Conservation (phyloP, 1,139 yeast genomes). For the Scheffersomyces segobiensis region DNA sequence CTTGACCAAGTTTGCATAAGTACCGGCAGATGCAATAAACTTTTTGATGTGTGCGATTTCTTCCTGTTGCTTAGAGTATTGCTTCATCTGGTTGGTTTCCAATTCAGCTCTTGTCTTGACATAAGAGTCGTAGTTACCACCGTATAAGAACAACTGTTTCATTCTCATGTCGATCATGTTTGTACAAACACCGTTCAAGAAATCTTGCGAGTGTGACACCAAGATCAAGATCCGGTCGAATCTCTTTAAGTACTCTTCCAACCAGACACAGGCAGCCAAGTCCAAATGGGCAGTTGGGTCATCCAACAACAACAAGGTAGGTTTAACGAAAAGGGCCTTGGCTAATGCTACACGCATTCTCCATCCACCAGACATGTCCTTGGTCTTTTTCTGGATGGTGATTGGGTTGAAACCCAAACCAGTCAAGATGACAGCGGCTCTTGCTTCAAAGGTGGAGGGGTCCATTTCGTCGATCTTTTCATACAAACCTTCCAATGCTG, state of each 20-base stretch:
- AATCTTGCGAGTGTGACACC: constrained; percentile 98
- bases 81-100: constrained; percentile 98
- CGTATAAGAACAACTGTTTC: constrained; percentile 69
- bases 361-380: constrained; percentile 99
- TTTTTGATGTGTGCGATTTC: constrained; percentile 98
- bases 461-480: constrained; percentile 97
- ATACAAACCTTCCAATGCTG: constrained; percentile 80
- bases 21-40: constrained; percentile 99
- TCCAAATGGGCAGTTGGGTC: constrained; percentile 99
- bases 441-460: constrained; percentile 90
- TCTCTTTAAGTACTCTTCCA: constrained; percentile 94
- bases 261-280: constrained; percentile 99
- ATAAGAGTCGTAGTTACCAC: constrained; percentile 99
- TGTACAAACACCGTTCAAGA: constrained; percentile 97
- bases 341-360: constrained; percentile 90
- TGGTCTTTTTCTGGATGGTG: constrained; percentile 83
- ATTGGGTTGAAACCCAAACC: constrained; percentile 94
- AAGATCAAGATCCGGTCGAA: constrained; percentile 91
- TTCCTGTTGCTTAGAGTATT: constrained; percentile 95
- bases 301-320: constrained; percentile 82
- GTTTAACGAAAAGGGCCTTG: constrained; percentile 85
- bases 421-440: constrained; percentile 93
- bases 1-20: constrained; percentile 96
- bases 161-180: constrained; percentile 97
- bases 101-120: constrained; percentile 90